phyloP scores from a whole-genome alignment of 192 early-diverging fungal genomes.

The Mortierella alpina region DNA sequence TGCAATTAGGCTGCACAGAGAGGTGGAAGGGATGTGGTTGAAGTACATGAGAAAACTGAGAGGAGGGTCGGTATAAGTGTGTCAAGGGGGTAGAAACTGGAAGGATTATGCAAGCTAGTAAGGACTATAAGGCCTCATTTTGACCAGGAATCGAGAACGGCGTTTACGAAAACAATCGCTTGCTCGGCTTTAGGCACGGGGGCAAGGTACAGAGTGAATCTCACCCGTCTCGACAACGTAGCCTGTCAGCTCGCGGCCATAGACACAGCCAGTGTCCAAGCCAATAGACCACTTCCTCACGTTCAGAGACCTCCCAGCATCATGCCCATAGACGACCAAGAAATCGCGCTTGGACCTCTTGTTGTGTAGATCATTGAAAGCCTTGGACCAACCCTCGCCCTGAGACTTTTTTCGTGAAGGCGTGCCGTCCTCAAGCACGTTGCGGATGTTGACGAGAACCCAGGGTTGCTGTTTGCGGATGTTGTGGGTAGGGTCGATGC shows the following conservation, averaged over 20 bases:
- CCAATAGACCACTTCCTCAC: slow-evolving; percentile 67
- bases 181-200: neutral
- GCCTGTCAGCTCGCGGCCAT: slow-evolving; percentile 71
- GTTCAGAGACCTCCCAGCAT: slow-evolving; percentile 68
- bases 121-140: neutral
- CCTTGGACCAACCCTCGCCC: slow-evolving; percentile 55
- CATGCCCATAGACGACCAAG: slow-evolving; percentile 76
- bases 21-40: too few relatives aligned
- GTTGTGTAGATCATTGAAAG: slow-evolving; percentile 53
- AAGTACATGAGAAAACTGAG: too few relatives aligned
- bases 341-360: slow-evolving; percentile 36
- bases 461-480: slow-evolving; percentile 66
- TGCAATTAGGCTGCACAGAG: too few relatives aligned
- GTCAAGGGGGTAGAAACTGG: too few relatives aligned
- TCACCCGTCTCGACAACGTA: slow-evolving; percentile 44
- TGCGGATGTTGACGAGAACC: slow-evolving; percentile 71
- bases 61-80: too few relatives aligned
- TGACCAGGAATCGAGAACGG: neutral
- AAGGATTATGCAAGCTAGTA: too few relatives aligned
- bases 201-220: slow-evolving; percentile 18
- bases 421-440: slow-evolving; percentile 55
- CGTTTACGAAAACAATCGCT: neutral
- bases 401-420: slow-evolving; percentile 44
- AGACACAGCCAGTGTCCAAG: slow-evolving; percentile 77
- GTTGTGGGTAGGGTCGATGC: slow-evolving; percentile 63